phyloP scores from a whole-genome alignment of 2,329 filamentous ascomycete genomes.

The Endothia cerciana region DNA sequence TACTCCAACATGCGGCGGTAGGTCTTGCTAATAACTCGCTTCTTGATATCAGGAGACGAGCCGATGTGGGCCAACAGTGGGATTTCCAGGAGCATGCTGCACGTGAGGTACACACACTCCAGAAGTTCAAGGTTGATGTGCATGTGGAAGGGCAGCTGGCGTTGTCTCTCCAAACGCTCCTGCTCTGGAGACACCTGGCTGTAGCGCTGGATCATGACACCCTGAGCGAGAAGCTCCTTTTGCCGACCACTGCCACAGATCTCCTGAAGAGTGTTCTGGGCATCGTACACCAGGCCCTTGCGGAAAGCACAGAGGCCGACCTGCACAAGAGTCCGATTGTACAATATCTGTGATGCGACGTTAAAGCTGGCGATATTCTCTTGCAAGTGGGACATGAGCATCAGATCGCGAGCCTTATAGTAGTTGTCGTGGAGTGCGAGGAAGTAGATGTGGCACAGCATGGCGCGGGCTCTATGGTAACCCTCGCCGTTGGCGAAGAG shows the following conservation, averaged over 20 bases:
- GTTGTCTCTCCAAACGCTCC: conserved; percentile 94
- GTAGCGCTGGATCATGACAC: conserved; percentile 97
- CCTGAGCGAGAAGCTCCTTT: conserved; percentile 96
- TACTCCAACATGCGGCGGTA: conserved; percentile 99
- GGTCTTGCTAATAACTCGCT: conserved; percentile 98
- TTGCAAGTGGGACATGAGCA: conserved; percentile 99
- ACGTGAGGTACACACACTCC: conserved; percentile 97
- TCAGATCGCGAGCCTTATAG: conserved; percentile 97
- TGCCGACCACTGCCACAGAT: conserved; percentile 97
- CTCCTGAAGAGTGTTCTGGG: conserved; percentile 95
- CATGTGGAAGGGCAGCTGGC: conserved; percentile 99
- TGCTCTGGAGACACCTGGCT: conserved; percentile 96
- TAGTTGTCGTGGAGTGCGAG: conserved; percentile 96
- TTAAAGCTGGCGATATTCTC: conserved; percentile 98
- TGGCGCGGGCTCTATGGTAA: conserved; percentile 92
- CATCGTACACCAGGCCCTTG: conserved; percentile 93
- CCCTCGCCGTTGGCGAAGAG: conserved; percentile 93
- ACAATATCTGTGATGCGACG: conserved; percentile 95
- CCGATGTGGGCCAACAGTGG: conserved; percentile 95
- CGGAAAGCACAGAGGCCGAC: conserved; percentile 98
- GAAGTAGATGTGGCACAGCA: conserved; percentile 99
- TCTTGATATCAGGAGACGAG: conserved; percentile 94
- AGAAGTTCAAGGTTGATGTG: conserved; percentile 99
- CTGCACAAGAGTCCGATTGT: conserved; percentile 97
- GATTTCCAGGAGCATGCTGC: conserved; percentile 99